Evolutionary conservation across 139 green algal species (phyloP).

Genomic region (Chlamydomonas schloesseri): DNA sequence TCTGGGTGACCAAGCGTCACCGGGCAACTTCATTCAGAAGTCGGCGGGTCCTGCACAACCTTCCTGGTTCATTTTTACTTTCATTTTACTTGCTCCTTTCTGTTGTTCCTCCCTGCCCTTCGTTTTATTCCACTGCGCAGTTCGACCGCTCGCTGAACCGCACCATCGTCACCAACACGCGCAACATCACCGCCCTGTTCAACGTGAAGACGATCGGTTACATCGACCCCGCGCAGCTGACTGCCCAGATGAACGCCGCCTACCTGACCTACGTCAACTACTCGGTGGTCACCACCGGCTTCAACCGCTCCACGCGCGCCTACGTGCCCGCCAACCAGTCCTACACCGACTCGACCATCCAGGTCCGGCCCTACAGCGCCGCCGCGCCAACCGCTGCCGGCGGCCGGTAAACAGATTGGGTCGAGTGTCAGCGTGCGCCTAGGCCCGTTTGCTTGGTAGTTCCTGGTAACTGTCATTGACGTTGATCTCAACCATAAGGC

Average conservation of each 20-base stretch:
- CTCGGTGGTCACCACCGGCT: not conserved
- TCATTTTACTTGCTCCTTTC: no score
- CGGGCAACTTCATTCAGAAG: no score
- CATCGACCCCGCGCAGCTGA: not conserved
- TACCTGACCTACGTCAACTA: not conserved
- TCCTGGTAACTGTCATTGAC: no score
- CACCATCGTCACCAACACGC: not conserved
- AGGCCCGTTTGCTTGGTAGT: no score
- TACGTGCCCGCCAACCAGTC: not conserved
- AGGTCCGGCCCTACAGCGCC: not conserved
- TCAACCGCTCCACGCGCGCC: not conserved
- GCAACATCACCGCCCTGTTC: not conserved
- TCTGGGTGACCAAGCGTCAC: no score
- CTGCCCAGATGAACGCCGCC: not conserved
- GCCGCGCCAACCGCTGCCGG: no score
- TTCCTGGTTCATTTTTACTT: no score
- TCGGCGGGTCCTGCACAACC: no score
- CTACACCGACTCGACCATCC: not conserved
- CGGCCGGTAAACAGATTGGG: no score
- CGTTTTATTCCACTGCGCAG: not conserved
- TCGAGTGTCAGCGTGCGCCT: no score
- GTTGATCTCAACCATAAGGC: no score
- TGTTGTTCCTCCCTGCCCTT: no score
- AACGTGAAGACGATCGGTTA: not conserved
- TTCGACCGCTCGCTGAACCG: constrained; percentile 1